Conservation (phyloP, 495 filamentous ascomycete species). For the Penicillium antarcticum region DNA sequence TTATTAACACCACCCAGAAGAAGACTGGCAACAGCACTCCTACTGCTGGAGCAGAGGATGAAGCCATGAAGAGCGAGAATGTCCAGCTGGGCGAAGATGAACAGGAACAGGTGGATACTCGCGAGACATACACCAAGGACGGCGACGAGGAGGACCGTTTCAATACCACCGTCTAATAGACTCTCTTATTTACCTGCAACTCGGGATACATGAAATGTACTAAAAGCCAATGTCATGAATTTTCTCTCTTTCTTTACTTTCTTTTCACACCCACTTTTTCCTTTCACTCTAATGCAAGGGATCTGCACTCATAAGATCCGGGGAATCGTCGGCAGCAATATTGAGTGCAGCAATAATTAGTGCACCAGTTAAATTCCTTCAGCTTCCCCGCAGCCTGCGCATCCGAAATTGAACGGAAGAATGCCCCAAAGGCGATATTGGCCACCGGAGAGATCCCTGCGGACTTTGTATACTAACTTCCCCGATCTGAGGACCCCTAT, state of each 20-base stretch:
- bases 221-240: slow-evolving; percentile 15
- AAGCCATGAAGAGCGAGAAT: slow-evolving; percentile 33
- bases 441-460: no score
- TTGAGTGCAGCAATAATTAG: slow-evolving; percentile 1
- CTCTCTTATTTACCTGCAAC: background rate
- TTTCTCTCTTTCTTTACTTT: slow-evolving; percentile 1
- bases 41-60: slow-evolving; percentile 36
- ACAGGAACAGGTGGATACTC: slow-evolving; percentile 33
- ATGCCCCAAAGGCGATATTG: background rate
- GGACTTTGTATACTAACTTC: no score
- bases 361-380: slow-evolving; percentile 16
- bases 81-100: slow-evolving; percentile 35
- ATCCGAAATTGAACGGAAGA: no score
- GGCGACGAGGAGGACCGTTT: slow-evolving; percentile 43
- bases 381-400: slow-evolving; percentile 14
- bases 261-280: background rate
- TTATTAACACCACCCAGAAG: slow-evolving; percentile 52
- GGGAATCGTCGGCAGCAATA: slow-evolving; percentile 15
- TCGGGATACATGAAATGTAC: slow-evolving; percentile 6
- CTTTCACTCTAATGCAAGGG: background rate
- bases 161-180: slow-evolving; percentile 40
- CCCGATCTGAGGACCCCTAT: background rate
- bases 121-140: slow-evolving; percentile 40
- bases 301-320: slow-evolving; percentile 16
- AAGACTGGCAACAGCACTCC: slow-evolving; percentile 23